Evolutionary conservation across 305 asterid genomes (phyloP), one percentile per base, ranked within the genome.

Genomic region (Ajuga reptans): DNA sequence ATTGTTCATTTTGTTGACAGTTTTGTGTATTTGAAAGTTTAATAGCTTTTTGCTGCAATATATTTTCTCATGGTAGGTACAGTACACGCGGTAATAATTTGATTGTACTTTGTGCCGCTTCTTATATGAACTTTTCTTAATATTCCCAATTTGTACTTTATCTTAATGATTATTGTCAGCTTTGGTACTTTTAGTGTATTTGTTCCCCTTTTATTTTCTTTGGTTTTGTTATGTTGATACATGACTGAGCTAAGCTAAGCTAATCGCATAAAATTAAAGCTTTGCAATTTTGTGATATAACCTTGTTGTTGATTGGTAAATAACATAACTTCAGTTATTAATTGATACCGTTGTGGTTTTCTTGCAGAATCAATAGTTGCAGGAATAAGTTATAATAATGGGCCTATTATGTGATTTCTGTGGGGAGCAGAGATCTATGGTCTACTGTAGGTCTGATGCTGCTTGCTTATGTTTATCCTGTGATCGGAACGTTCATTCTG

Each of bases 391-490:
- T 21, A 2, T 45, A 45, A 52, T 65, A 53, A 87, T 87, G 96
- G 91, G 91, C 18, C 77, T 75, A 36, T 72, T 77, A 50, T 91
- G 98, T 78, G 98, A 86, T 74, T 89, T 87, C 81, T 91, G 98
- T 71, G 79, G 78, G 70, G 92, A 84, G 76, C 94, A 86, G 76
- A 82, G 84, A 78, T 84, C 92, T n/a, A 77, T 87, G 69, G 84
- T 91, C 58, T 87, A 86, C 60, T 91, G 96, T 71, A 85, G 84
- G 51, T 87, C 98, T 5, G 98, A 89, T 64, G 83, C 86, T 45
- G 96, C 98, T 74, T 86, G 72, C 61, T 80, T 91, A 62, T 91
- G 98, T 56, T 81, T 91, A 69, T 86, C 96, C 29, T 91, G 98
- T 68, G 98, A 91, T 62, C 86, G 92, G 8, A 83, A 74, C 41